Base-by-base conservation (phyloP, 371 early-diverging fungal genomes). In the Mucor lusitanicus region DNA sequence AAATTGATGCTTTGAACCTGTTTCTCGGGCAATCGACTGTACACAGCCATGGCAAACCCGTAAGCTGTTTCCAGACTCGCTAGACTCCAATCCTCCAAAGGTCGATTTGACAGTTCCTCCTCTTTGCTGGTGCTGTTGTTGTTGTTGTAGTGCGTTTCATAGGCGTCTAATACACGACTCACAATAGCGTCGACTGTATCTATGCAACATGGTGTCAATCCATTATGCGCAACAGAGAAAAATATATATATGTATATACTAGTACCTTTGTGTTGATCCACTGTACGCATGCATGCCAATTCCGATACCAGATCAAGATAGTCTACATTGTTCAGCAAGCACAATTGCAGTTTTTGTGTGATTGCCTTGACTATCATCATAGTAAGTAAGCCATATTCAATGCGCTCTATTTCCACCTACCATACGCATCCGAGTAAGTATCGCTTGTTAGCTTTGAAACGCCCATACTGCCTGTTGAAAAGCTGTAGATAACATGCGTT, bases 271-370 rank as follows among this genome's bases (percentile, higher is more conserved):
- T 67, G 19, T 33, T 50, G 63, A 6, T 73, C 61, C 13, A 54
- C 19, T 23, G 60, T 46, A 35, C 64, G 58, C 25, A 74, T 54
- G 12, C 77, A 67, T 3, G 74, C 68, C 17, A 80, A 60, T 46
- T 80, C 79, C 1, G 83, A 74, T 58, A 78, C 70, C 23, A 83
- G 59, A 64, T 83, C 83, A 13, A 72, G 54, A 46, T 69, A 68
- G 37, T 79, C 79, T 9, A 67, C 25, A 50, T 76, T 68, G 33
- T 82, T 79, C n/a, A 79, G 53, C 64, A 82, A 60, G 17, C 77
- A 71, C 6, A 72, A 50, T 12, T 72, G 67, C 6, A 77, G 32
- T 30, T 71, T 37, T 21, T 59, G 65, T n/a, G 27, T 50, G 1
- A 71, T 32, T 9, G 46, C 17, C 17, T 50, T 55, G 11, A 66